Evolutionary conservation across 1,284 basidiomycete species (phyloP), one percentile per base, ranked within the genome.

Genomic region (Sparassis latifolia): DNA sequence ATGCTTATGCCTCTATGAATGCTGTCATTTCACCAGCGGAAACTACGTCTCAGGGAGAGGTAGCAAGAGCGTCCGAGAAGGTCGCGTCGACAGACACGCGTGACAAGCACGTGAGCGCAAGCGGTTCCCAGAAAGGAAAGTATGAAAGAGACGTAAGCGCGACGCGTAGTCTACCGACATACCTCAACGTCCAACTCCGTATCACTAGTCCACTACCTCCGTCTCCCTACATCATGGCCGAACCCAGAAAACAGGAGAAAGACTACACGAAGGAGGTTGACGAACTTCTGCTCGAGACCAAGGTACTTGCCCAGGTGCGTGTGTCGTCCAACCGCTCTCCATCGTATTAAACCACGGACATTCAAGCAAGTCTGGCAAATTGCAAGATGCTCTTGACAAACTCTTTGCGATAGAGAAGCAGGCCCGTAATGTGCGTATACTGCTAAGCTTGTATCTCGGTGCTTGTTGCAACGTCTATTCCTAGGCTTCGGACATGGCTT

Each of bases 351-450:
- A 54, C 53, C 44, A 51, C 7, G 51, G 44, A 50, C 44, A 49
- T 43, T 51, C 32, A 51, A 58, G 50, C 46, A 57, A 89, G 86
- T 69, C 81, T 50, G 91, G 89, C 42, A 86, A 86, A 68, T 76
- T 95, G 42, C 79, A 87, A 62, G 86, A 92, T 41, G 92, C 89
- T 10, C 72, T 98, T 20, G 97, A 99, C 69, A 92, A 91, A 71
- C 81, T 99, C 49, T 79, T 93, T 51, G 73, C 75, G 3, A 75
- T 99, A 1, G 97, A 99, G 73, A 99, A 99, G 72, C 94, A 97
- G 69, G 88, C 96, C 3, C 82, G 97, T 69, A 98, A 98, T 75
- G 96, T 93, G 56, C 49, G 84, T 66, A 6, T 44, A 12, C 53
- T 33, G 27, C 9, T 28, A 44, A 32, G 29, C 31, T 33, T 2